Evolutionary conservation across 345 rosid genomes (phyloP).

Genomic region (Lepidium didymum): DNA sequence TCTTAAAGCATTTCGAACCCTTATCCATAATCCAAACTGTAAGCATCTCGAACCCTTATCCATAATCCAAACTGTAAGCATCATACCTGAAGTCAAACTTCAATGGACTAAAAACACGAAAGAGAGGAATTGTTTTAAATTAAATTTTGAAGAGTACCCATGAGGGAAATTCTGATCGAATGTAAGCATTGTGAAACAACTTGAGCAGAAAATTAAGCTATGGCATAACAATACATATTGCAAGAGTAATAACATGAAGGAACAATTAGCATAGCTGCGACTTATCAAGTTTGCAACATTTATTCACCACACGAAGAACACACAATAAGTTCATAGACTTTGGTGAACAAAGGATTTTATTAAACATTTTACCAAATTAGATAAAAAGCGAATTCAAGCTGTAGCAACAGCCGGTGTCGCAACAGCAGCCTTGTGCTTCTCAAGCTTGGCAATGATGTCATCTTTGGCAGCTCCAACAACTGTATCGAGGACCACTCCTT

Average conservation of each 20-base stretch:
- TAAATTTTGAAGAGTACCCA: too few relatives aligned
- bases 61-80: too few relatives aligned
- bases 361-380: neutral
- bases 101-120: too few relatives aligned
- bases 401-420: constrained; percentile 27
- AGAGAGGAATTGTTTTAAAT: too few relatives aligned
- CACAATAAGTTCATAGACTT: neutral
- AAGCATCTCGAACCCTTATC: too few relatives aligned
- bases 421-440: constrained; percentile 42
- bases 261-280: neutral
- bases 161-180: neutral
- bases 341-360: constrained; percentile 9
- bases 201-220: neutral
- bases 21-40: too few relatives aligned
- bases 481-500: constrained; percentile 42
- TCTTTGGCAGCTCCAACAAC: constrained; percentile 68
- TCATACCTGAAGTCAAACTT: too few relatives aligned
- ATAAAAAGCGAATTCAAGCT: constrained; percentile 6
- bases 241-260: neutral
- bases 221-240: neutral
- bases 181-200: neutral
- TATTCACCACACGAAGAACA: constrained; percentile 14
- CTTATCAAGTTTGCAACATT: constrained; percentile 17
- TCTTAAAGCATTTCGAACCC: too few relatives aligned
- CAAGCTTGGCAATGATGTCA: constrained; percentile 37